Evolutionary conservation across 345 rosid genomes (phyloP), one percentile per base, ranked within the genome.

Genomic region (Laguncularia racemosa): DNA sequence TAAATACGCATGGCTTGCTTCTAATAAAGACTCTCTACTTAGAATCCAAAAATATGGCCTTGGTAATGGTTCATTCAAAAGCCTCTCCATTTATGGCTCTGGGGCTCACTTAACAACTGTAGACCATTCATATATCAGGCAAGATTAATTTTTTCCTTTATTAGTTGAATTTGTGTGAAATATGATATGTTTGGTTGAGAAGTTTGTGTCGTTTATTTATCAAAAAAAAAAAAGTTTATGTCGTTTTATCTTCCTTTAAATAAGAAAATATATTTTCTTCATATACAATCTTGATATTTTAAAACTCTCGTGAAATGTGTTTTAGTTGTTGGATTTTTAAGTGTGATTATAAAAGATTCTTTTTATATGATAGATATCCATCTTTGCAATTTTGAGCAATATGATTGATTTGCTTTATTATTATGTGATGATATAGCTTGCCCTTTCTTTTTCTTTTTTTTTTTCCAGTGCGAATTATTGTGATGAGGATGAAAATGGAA

Each of bases 401-500:
- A 47, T 13, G 8, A 45, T 48, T 49, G 16, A 21, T 5, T 18
- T 58, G 40, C 16, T 48, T n/a, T n/a, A n/a, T n/a, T 18, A 18
- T 58, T 21, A 3, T 59, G 62, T 52, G 20, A 43, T 52, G 48
- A 60, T 71, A 57, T 51, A 58, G 57, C 72, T 57, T 71, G 62
- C 56, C n/a, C n/a, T n/a, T n/a, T n/a, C n/a, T n/a, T n/a, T n/a
- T n/a, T n/a, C n/a, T n/a, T n/a, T 53, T 53, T 67, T 61, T 70
- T 66, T 62, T 56, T 64, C 58, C 88, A 93, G 99, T 82, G 96
- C 88, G 46, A 83, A 68, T 13, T 70, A 65, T 61, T 87, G 89
- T 79, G 97, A 82, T 89, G 70, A 77, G 84, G 99, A 93, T 66
- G 92, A 89, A 84, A 82, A 81, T 54, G 97, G 87, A 17, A 73